phyloP scores from a whole-genome alignment of 805 yeast species.

The Candida vaughaniae region DNA sequence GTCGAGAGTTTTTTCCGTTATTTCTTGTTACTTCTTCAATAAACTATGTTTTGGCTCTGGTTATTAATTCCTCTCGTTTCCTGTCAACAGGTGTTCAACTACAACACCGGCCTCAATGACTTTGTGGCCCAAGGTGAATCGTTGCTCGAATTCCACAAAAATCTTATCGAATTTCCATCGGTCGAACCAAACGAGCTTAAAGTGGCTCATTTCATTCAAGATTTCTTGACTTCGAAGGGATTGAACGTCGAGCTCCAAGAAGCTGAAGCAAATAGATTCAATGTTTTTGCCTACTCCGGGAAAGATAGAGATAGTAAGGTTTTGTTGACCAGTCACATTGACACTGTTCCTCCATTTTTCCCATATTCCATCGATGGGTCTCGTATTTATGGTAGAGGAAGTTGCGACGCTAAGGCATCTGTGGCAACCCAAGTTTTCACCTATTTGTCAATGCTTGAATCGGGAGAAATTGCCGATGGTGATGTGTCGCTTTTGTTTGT shows the following conservation, averaged over 20 bases:
- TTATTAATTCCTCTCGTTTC: slow-evolving; percentile 2
- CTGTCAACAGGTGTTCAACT: slow-evolving; percentile 6
- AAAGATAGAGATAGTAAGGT: slow-evolving; percentile 44
- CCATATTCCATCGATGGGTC: slow-evolving; percentile 49
- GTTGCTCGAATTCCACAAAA: slow-evolving; percentile 25
- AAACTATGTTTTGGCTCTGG: slow-evolving; percentile 1
- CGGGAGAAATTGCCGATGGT: slow-evolving; percentile 44
- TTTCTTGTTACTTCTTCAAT: not conserved
- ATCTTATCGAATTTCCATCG: slow-evolving; percentile 24
- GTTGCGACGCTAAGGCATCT: slow-evolving; percentile 71
- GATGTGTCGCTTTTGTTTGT: slow-evolving; percentile 61
- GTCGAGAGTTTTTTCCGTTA: too few species aligned
- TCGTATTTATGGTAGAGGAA: slow-evolving; percentile 62
- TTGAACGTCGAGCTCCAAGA: slow-evolving; percentile 51
- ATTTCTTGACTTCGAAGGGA: slow-evolving; percentile 41
- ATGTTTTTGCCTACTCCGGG: slow-evolving; percentile 59
- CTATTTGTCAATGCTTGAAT: slow-evolving; percentile 43
- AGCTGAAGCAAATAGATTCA: slow-evolving; percentile 36
- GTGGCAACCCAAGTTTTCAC: slow-evolving; percentile 63
- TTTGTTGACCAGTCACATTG: slow-evolving; percentile 63
- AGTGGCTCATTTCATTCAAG: slow-evolving; percentile 39
- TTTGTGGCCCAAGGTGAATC: slow-evolving; percentile 7
- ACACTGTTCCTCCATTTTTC: slow-evolving; percentile 69
- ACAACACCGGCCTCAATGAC: slow-evolving; percentile 1
- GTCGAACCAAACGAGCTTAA: slow-evolving; percentile 23